These are phyloP conservation scores for Umbelopsis sp. DNA, from an alignment of 371 early-diverging fungal genomes.

Conservation along the genomic window DNA sequence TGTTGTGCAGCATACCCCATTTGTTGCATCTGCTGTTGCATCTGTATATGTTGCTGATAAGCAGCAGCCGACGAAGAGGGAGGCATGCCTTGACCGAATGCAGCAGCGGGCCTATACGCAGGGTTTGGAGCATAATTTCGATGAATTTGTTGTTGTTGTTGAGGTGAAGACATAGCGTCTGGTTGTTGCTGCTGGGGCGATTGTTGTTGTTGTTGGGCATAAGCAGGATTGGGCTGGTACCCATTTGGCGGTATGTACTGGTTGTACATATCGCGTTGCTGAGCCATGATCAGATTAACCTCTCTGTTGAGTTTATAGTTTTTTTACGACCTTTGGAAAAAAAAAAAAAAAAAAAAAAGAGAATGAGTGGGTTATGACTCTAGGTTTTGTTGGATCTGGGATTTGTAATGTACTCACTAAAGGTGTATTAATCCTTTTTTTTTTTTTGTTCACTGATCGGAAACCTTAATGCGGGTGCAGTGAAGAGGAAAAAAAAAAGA, in stretches of 20 bases:
- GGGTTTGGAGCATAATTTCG: constrained; percentile 7
- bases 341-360: no score
- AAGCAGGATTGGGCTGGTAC: constrained; percentile 12
- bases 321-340: background rate
- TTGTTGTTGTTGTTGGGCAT: constrained; percentile 11
- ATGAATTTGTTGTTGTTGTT: constrained; percentile 18
- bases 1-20: constrained; percentile 10
- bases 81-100: constrained; percentile 3
- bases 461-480: background rate
- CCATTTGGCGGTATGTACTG: constrained; percentile 13
- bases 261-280: constrained; percentile 18
- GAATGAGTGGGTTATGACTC: no score
- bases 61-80: background rate
- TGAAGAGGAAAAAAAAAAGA: constrained; percentile 1
- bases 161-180: constrained; percentile 1
- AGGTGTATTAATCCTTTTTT: background rate
- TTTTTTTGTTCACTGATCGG: constrained; percentile 7
- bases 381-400: background rate
- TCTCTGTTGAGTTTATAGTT: background rate
- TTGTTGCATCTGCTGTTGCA: constrained; percentile 6
- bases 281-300: constrained; percentile 8
- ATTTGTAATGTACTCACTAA: background rate
- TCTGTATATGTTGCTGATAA: constrained; percentile 14
- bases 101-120: background rate
- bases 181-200: background rate